phyloP scores from a whole-genome alignment of 139 green algal species.

The Zygnema circumcarinatum region DNA sequence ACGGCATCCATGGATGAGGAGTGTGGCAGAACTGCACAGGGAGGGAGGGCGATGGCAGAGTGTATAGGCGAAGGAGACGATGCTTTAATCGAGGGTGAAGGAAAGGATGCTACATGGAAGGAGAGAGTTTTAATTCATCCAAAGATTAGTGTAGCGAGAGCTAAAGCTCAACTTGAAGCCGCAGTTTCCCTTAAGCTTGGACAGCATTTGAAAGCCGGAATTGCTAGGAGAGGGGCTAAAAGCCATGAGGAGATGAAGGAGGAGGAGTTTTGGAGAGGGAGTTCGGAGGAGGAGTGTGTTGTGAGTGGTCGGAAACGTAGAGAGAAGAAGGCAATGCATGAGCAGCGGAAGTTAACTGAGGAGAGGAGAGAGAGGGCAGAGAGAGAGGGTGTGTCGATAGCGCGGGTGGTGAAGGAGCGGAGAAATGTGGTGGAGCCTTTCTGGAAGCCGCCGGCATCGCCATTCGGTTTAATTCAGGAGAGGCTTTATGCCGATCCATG shows the following conservation, averaged over 20 bases:
- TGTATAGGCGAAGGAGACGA: not conserved
- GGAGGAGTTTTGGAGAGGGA: not conserved
- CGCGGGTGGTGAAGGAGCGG: slow-evolving; percentile 3
- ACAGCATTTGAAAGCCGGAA: not conserved
- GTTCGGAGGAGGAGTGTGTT: not conserved
- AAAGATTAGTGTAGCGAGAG: not conserved
- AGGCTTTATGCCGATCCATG: slow-evolving; percentile 90
- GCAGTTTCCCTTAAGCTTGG: not conserved
- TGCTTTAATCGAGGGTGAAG: not conserved
- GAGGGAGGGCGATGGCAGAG: not conserved
- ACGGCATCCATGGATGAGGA: not conserved
- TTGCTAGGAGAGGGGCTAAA: not conserved
- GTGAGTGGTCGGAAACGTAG: not conserved
- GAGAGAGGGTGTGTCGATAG: not conserved
- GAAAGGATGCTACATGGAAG: too few relatives aligned
- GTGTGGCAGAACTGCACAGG: not conserved
- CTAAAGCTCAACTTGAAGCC: not conserved
- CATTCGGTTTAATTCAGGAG: slow-evolving; percentile 68
- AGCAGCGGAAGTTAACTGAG: not conserved
- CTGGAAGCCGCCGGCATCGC: slow-evolving; percentile 50
- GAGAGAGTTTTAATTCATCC: too few relatives aligned
- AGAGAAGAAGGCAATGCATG: not conserved
- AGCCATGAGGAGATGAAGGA: not conserved
- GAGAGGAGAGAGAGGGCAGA: slow-evolving; percentile 11
- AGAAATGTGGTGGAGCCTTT: slow-evolving; percentile 32